These are phyloP conservation scores for Sutorius australiensis DNA, from an alignment of 768 basidiomycete genomes.

Conservation along the genomic window DNA sequence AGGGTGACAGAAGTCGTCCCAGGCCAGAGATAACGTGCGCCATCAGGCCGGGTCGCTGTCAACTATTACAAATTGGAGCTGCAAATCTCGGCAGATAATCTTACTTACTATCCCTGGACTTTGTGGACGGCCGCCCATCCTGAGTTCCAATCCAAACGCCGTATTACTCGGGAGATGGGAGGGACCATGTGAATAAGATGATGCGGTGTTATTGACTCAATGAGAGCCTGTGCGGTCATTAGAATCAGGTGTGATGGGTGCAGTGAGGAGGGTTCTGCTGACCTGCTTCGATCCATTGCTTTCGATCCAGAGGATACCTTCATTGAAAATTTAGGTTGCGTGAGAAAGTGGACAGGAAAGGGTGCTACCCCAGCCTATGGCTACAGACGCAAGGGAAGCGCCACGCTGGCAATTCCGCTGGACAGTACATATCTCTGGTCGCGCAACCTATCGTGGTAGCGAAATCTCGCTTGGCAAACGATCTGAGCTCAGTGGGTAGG, in stretches of 20 bases:
- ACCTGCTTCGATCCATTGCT: not conserved
- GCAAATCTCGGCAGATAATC: conserved; percentile 4
- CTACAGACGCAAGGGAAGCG: not conserved
- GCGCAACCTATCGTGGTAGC: not conserved
- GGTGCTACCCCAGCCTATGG: not conserved
- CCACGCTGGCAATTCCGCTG: not conserved
- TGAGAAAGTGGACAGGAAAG: not conserved
- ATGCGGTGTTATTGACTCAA: not conserved
- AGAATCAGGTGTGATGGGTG: not conserved
- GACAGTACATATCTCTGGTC: not conserved
- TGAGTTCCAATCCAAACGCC: not conserved
- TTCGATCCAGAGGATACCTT: not conserved
- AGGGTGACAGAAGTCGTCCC: not conserved
- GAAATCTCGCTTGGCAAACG: not conserved
- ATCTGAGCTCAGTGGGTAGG: not conserved
- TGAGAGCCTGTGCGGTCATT: not conserved
- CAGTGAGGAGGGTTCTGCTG: not conserved
- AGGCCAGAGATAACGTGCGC: not conserved
- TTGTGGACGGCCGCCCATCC: not conserved
- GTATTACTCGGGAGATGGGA: not conserved
- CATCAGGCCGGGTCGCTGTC: not conserved
- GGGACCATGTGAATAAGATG: not conserved
- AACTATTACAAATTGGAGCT: not conserved
- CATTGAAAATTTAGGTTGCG: not conserved
- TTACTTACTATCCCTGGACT: conserved; percentile 6